Percentiles rank a stretch among this genome's conserved stretches.
These are phyloP conservation scores for Globisporangium iwayamae DNA, from an alignment of 352 stramenopile species.

Conservation along the genomic window DNA sequence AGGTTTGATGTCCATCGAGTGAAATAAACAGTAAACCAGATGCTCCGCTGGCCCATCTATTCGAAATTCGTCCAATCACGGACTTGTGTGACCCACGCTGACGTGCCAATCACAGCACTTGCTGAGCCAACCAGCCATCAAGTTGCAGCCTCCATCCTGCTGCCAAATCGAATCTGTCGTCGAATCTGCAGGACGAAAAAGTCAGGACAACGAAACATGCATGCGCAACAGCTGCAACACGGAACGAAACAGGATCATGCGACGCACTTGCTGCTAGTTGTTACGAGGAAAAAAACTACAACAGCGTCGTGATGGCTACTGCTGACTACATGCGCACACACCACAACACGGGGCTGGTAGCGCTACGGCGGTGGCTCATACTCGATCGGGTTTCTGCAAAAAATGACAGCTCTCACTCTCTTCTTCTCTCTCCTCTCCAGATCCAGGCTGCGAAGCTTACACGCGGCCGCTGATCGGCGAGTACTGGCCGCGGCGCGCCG, in stretches of 20 bases:
- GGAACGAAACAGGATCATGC: not conserved
- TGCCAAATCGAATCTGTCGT: not conserved
- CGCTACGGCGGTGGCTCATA: not conserved
- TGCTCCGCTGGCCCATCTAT: not conserved
- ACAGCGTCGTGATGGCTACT: not conserved
- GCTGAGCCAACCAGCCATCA: not conserved
- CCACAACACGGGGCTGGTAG: not conserved
- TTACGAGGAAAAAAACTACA: not conserved
- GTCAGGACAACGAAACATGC: not conserved
- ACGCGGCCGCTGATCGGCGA: constrained; percentile 36
- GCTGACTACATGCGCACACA: not conserved
- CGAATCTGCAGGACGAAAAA: not conserved
- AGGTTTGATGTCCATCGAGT: not conserved
- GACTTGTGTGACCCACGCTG: not conserved
- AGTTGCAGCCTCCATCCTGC: not conserved
- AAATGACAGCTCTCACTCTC: not conserved
- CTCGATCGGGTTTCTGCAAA: not conserved
- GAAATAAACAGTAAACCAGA: not conserved
- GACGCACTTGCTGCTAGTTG: not conserved
- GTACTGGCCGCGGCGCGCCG: constrained; percentile 35
- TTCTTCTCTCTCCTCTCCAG: not conserved
- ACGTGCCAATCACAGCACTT: not conserved
- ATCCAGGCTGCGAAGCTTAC: constrained; percentile 14
- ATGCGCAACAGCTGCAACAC: not conserved
- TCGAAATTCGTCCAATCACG: not conserved